phyloP scores from a whole-genome alignment of 2,329 filamentous ascomycete genomes.

The Penicillium aurantiogriseum region DNA sequence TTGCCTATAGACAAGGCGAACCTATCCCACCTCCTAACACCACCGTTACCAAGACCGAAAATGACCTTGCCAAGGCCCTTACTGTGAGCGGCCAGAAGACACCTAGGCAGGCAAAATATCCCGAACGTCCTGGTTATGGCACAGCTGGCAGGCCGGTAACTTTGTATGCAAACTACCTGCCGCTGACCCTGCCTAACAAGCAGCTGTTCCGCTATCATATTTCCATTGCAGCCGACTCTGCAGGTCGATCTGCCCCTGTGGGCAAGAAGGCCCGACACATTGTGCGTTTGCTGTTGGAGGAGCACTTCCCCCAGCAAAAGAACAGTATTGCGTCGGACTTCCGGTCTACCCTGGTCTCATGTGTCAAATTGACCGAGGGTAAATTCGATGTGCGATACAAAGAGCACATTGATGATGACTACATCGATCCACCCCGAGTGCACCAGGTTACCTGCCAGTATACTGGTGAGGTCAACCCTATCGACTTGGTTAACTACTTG shows the following conservation, averaged over 20 bases:
- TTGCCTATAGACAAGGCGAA: slow-evolving; percentile 21
- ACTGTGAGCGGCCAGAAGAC: slow-evolving; percentile 17
- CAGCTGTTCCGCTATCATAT: slow-evolving; percentile 46
- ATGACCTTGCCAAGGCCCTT: slow-evolving; percentile 28
- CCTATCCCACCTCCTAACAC: slow-evolving; percentile 21
- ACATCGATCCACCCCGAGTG: slow-evolving; percentile 30
- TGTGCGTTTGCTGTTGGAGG: slow-evolving; percentile 47
- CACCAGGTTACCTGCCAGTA: slow-evolving; percentile 38
- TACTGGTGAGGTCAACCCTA: slow-evolving; percentile 35
- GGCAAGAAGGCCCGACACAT: slow-evolving; percentile 50
- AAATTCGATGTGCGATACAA: slow-evolving; percentile 36
- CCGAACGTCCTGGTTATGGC: slow-evolving; percentile 40
- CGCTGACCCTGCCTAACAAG: slow-evolving; percentile 37
- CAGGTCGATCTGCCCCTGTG: slow-evolving; percentile 22
- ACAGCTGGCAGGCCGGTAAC: slow-evolving; percentile 31
- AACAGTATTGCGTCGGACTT: slow-evolving; percentile 42
- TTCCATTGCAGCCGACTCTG: slow-evolving; percentile 29
- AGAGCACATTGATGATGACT: slow-evolving; percentile 37
- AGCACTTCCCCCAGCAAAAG: slow-evolving; percentile 31
- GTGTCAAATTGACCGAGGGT: slow-evolving; percentile 22
- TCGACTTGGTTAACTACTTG: slow-evolving; percentile 48
- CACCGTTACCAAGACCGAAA: slow-evolving; percentile 29
- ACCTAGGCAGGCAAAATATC: slow-evolving; percentile 24
- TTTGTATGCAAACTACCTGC: slow-evolving; percentile 43
- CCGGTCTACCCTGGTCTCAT: slow-evolving; percentile 39